phyloP scores from a whole-genome alignment of 2,329 filamentous ascomycete genomes.

The Podosphaera fusca region DNA sequence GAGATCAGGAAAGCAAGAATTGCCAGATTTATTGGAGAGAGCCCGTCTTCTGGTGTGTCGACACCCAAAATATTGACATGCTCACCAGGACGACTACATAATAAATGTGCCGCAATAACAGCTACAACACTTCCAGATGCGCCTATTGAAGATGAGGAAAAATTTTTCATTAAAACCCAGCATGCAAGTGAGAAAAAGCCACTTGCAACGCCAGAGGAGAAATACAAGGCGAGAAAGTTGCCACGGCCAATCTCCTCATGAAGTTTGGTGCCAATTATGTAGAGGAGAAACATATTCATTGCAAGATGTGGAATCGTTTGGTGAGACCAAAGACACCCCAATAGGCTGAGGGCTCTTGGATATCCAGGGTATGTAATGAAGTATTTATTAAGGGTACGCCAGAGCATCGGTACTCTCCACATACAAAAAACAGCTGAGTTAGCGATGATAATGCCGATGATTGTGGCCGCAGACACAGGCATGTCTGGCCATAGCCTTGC shows the following conservation, averaged over 20 bases:
- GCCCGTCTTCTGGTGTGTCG: slow-evolving; percentile 28
- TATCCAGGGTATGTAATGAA: slow-evolving; percentile 41
- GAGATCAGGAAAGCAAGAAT: slow-evolving; percentile 30
- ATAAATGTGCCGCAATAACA: slow-evolving; percentile 34
- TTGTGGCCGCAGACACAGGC: slow-evolving; percentile 38
- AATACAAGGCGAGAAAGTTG: slow-evolving; percentile 44
- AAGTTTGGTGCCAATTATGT: slow-evolving; percentile 39
- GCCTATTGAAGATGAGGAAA: slow-evolving; percentile 31
- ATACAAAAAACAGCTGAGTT: slow-evolving; percentile 33
- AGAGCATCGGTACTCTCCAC: slow-evolving; percentile 43
- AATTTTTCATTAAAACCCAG: slow-evolving; percentile 19
- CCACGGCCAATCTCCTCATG: slow-evolving; percentile 49
- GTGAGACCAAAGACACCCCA: slow-evolving; percentile 50
- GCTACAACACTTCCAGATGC: slow-evolving; percentile 42
- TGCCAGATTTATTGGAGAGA: slow-evolving; percentile 29
- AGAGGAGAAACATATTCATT: slow-evolving; percentile 41
- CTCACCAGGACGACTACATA: slow-evolving; percentile 30
- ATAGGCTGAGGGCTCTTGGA: slow-evolving; percentile 34
- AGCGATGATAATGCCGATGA: slow-evolving; percentile 33
- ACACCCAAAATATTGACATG: slow-evolving; percentile 30
- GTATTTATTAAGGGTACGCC: slow-evolving; percentile 43
- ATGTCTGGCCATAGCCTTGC: slow-evolving; percentile 35
- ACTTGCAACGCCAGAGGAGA: slow-evolving; percentile 32
- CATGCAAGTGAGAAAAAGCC: slow-evolving; percentile 31
- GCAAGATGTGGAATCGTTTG: slow-evolving; percentile 34